Percentiles rank a stretch among this genome's conserved stretches.
Evolutionary conservation across 352 stramenopile species (phyloP).

Genomic region (Globisporangium radiosum): DNA sequence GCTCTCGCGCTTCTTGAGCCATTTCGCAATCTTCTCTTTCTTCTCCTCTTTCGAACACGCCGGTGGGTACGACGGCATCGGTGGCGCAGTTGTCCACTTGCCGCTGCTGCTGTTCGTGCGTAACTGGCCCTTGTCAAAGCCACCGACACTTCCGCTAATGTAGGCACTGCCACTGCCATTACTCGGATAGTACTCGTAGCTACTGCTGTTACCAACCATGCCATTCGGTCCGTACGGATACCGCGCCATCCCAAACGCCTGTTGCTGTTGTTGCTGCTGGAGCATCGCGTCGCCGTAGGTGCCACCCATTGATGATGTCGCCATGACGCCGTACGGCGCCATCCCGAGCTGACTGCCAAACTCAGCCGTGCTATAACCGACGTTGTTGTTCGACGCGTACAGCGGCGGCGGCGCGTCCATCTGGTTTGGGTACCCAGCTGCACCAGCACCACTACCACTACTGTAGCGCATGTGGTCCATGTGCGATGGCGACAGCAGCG

Average conservation of each 20-base stretch:
- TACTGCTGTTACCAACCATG: not conserved
- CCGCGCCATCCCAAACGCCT: constrained; percentile 25
- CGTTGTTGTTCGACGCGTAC: constrained; percentile 18
- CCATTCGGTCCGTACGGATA: constrained; percentile 38
- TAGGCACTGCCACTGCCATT: not conserved
- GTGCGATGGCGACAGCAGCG: constrained; percentile 10
- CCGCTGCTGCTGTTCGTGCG: constrained; percentile 22
- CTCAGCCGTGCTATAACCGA: constrained; percentile 27
- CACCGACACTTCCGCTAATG: constrained; percentile 18
- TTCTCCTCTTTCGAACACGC: constrained; percentile 80
- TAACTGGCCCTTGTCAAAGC: constrained; percentile 42
- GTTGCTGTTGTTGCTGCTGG: constrained; percentile 26
- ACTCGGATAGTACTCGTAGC: constrained; percentile 49
- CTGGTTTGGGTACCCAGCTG: constrained; percentile 13
- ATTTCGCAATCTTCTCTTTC: constrained; percentile 79
- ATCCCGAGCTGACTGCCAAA: constrained; percentile 21
- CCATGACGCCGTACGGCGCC: constrained; percentile 18
- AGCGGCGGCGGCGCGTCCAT: constrained; percentile 12
- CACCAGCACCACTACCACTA: not conserved
- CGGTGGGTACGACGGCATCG: constrained; percentile 70
- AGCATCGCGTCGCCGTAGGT: constrained; percentile 18
- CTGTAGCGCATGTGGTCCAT: constrained; percentile 11
- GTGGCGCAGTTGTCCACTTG: constrained; percentile 63
- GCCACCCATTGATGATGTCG: constrained; percentile 4
- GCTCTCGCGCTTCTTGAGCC: constrained; percentile 80